Base-by-base conservation (phyloP, 2,329 filamentous ascomycete species). In the Aspergillus hiratsukae region DNA sequence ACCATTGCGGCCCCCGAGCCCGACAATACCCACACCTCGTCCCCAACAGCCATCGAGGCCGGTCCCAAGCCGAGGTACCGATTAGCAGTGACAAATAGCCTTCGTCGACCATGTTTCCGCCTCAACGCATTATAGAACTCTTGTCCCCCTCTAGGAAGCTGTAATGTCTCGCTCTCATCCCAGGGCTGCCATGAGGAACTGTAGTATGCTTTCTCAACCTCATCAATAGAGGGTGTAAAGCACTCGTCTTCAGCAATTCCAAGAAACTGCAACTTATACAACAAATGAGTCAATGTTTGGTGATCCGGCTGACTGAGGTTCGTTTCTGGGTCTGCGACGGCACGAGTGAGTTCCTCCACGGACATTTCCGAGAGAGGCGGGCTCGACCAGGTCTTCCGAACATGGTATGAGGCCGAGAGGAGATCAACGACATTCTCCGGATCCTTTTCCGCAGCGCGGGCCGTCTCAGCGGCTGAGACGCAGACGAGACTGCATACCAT, bases 21-120 rank as follows among this genome's bases (percentile, higher is more conserved):
- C 8, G 53, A 40, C 19, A 55, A 25, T 5, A 55, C 27, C 53
- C 53, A 55, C 2, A 55, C 27, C 37, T 55, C 45, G 11, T 55
- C 53, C 25, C 53, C 53, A 23, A 51, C 48, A 2, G 14, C 37
- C 53, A 55, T 51, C 19, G 48, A 27, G 14, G 53, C 46, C 2
- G 53, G 53, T 17, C 53, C 53, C 17, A 55, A 17, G 6, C 53
- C 53, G 1, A 55, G 35, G 46, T 46, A 46, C 9, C 53, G 27
- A 37, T 46, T 45, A 9, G 23, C 35, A 21, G 53, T 55, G 17
- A 55, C 48, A 46, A 55, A 55, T 25, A 55, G 37, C 37, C 48
- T 27, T 17, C 53, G 53, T n/a, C 48, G 27, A n/a, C 53, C 53
- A 31, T 45, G 53, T 28, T 45, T 51, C 9, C 27, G 43, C 8